Evolutionary conservation across 108 stramenopile species (phyloP).

Genomic region (Epithemia pelagica): DNA sequence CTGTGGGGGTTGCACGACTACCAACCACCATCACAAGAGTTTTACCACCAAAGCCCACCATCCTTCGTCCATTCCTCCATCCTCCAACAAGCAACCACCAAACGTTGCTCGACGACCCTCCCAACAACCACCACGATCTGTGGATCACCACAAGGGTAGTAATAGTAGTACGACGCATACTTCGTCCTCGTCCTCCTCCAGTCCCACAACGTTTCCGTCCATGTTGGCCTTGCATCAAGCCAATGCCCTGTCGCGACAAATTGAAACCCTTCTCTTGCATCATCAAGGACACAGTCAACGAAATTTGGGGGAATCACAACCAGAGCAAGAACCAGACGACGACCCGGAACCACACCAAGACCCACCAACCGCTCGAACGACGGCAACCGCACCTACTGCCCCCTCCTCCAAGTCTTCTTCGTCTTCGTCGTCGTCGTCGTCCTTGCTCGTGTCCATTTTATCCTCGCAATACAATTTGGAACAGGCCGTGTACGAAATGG

Average conservation of each 20-base stretch:
- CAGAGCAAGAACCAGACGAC: background rate
- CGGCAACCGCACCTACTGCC: background rate
- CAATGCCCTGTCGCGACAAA: constrained; percentile 16
- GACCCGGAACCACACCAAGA: too few species aligned
- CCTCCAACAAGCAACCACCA: too few species aligned
- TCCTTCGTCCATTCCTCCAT: background rate
- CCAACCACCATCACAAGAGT: background rate
- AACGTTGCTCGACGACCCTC: too few species aligned
- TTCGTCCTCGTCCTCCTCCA: background rate
- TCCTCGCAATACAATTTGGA: constrained; percentile 23
- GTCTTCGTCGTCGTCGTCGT: background rate
- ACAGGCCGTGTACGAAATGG: constrained; percentile 18
- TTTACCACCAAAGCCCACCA: background rate
- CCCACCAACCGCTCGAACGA: too few species aligned
- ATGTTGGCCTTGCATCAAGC: constrained; percentile 20
- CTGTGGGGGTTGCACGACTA: background rate
- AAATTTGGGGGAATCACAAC: background rate
- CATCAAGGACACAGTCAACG: too few species aligned
- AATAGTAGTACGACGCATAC: background rate
- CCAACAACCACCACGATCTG: too few species aligned
- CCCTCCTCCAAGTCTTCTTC: too few species aligned
- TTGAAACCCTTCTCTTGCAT: background rate
- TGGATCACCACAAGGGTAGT: background rate
- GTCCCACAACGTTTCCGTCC: constrained; percentile 16
- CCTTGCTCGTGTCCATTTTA: constrained; percentile 14